Evolutionary conservation across 352 stramenopile genomes (phyloP).

Genomic region (Phytophthora capsici): DNA sequence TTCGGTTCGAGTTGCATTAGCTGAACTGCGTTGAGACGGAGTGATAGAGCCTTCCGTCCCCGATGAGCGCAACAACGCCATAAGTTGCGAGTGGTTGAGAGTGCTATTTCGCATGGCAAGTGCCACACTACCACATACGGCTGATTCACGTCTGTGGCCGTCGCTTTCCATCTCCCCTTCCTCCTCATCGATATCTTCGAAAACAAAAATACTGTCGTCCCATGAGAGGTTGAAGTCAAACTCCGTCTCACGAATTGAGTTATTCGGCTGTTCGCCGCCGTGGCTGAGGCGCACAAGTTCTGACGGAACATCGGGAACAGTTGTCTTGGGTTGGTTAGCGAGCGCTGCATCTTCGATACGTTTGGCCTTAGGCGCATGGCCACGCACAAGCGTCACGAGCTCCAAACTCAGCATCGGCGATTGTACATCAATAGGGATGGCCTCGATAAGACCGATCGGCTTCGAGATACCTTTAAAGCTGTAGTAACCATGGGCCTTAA

Average conservation of each 20-base stretch:
- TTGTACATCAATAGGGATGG: constrained; percentile 74
- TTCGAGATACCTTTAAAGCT: constrained; percentile 88
- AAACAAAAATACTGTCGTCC: constrained; percentile 79
- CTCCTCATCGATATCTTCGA: constrained; percentile 66
- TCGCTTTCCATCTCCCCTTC: constrained; percentile 50
- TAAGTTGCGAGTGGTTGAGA: constrained; percentile 70
- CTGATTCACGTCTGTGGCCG: constrained; percentile 22
- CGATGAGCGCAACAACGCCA: constrained; percentile 61
- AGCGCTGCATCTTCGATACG: constrained; percentile 62
- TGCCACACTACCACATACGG: constrained; percentile 51
- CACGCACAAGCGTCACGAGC: constrained; percentile 40
- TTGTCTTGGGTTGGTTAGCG: constrained; percentile 52
- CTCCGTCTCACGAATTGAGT: constrained; percentile 88
- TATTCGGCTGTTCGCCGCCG: constrained; percentile 67
- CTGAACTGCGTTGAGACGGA: constrained; percentile 28
- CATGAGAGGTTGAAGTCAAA: constrained; percentile 70
- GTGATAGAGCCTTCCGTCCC: constrained; percentile 30
- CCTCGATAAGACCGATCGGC: constrained; percentile 82
- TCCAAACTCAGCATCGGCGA: constrained; percentile 50
- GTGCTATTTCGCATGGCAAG: constrained; percentile 56
- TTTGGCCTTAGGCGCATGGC: constrained; percentile 62
- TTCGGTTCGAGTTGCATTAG: constrained; percentile 50
- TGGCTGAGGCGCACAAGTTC: constrained; percentile 71
- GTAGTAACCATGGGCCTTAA: constrained; percentile 86
- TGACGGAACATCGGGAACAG: constrained; percentile 53